Evolutionary conservation across 2,329 filamentous ascomycete species (phyloP), one percentile per base, ranked within the genome.

Genomic region (Diaporthe sp.): DNA sequence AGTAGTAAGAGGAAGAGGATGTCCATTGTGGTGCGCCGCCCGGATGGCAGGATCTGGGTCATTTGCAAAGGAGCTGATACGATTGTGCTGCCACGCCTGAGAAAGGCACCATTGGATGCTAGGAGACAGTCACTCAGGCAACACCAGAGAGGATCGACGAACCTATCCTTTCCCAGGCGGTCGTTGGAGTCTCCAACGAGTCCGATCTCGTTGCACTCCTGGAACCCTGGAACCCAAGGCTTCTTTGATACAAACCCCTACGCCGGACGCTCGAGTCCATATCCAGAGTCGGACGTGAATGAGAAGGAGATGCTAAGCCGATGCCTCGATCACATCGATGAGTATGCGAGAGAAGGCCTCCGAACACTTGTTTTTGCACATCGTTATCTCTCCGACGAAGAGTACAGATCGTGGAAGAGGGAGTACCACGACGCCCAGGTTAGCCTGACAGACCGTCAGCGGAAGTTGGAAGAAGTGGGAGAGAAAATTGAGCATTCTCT

Each of bases 1-100:
- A 97, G 94, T 75, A 97, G 94, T 83, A 91, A 93, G 76, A 89
- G 96, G 33, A 98, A 98, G 84, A 90, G 96, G 54, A 98, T 98
- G 96, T 96, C 95, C 0, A 92, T 98, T 54, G 85, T 98, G 33
- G 91, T 98, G 3, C 92, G 94, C 22, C 95, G 94, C 81, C 95
- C 96, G 0, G 94, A 97, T 79, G 91, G 92, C 1, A 91, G 93
- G 15, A 92, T 97, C 64, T 96, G 93, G 79, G 86, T 98, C 2
- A 92, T 98, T 77, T 97, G 94, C 85, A 98, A 98, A 82, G 96
- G 96, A 6, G 96, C 96, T 4, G 96, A 98, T 82, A 96, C 94
- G 0, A 91, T 92, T 7, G 90, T 98, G 73, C 90, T 97, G 79
- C 92, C 94, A 47, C 90, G 95, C 4, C 87, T 98, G 12, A 94